Evolutionary conservation across 2,329 filamentous ascomycete species (phyloP).

Genomic region (Epichloe gansuensis): DNA sequence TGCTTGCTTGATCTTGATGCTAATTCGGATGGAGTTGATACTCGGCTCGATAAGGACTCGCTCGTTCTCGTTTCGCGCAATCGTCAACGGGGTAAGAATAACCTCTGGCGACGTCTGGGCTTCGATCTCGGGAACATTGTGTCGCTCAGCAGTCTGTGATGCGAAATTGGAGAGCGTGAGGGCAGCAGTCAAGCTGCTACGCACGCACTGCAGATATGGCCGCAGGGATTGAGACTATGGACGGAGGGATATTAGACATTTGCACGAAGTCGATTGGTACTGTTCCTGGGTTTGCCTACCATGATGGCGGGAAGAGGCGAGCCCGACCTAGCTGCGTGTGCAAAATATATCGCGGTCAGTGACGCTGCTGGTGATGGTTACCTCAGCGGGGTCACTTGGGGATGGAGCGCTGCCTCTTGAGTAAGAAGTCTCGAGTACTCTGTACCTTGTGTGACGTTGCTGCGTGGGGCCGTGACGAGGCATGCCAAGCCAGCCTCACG

Average conservation of each 20-base stretch:
- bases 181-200: conserved; percentile 85
- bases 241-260: not conserved
- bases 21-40: conserved; percentile 92
- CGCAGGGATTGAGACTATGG: conserved; percentile 84
- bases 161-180: conserved; percentile 88
- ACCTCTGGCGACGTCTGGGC: conserved; percentile 87
- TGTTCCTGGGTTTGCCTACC: not conserved
- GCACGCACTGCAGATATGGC: conserved; percentile 91
- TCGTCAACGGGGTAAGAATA: conserved; percentile 76
- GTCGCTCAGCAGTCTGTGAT: conserved; percentile 88
- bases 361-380: conserved; percentile 8
- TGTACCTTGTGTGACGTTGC: conserved; percentile 18
- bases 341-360: conserved; percentile 4
- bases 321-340: not conserved
- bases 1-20: conserved; percentile 98
- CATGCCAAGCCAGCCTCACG: not conserved
- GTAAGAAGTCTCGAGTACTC: conserved; percentile 3
- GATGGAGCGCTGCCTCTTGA: conserved; percentile 4
- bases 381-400: conserved; percentile 9
- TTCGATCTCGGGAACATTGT: conserved; percentile 97
- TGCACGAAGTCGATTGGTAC: not conserved
- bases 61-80: conserved; percentile 95
- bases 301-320: not conserved
- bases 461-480: conserved; percentile 16
- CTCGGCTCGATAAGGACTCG: conserved; percentile 90